Conservation (phyloP, 2,329 filamentous ascomycete species). For the Phoma sp. region DNA sequence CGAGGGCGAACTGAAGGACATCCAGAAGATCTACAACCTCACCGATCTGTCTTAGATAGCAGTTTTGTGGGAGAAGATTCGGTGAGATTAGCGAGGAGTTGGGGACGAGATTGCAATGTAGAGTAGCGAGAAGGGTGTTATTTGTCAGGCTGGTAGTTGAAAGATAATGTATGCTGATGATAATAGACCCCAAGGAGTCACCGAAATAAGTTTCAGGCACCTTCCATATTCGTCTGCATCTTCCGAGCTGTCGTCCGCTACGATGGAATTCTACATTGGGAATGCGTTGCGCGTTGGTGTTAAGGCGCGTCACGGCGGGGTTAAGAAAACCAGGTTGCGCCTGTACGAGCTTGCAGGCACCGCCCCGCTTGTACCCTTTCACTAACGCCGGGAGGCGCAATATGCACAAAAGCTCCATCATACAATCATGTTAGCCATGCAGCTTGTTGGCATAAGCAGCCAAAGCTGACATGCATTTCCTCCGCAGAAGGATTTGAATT, state of each 20-base stretch:
- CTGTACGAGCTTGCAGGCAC: neutral
- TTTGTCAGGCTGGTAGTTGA: neutral
- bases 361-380: neutral
- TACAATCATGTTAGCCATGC: neutral
- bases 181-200: neutral
- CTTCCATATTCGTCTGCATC: neutral
- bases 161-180: neutral
- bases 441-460: neutral
- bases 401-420: too few relatives aligned
- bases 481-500: neutral
- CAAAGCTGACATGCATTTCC: neutral
- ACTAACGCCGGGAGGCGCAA: neutral
- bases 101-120: constrained; percentile 1
- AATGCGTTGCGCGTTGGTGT: neutral
- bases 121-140: constrained; percentile 4
- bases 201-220: neutral
- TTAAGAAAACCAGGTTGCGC: too few relatives aligned
- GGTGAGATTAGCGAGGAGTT: constrained; percentile 14
- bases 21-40: constrained; percentile 71
- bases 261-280: neutral
- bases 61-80: neutral
- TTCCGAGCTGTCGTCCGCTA: neutral
- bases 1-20: constrained; percentile 61
- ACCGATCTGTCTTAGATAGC: constrained; percentile 25
- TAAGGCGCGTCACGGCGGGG: neutral